Conservation (phyloP, 495 filamentous ascomycete species). For the Xylaria intraflava region DNA sequence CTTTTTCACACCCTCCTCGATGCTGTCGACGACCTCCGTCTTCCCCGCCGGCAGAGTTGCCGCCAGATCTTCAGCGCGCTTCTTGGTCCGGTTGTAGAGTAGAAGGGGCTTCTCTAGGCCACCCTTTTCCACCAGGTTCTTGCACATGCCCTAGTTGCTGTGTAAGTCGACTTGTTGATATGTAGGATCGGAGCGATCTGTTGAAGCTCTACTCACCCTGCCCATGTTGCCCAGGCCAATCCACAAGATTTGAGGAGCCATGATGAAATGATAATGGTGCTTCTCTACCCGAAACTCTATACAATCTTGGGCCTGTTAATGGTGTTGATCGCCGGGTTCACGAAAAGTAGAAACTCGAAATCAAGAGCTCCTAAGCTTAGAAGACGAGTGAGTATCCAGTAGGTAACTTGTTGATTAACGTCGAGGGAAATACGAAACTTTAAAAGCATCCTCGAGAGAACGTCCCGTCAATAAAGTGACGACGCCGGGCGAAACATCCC, state of each 20-base stretch:
- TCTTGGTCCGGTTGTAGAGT: constrained; percentile 70
- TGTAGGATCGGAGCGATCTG: not conserved
- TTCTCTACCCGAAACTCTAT: not conserved
- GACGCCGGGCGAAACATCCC: too few relatives aligned
- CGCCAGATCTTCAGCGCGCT: constrained; percentile 52
- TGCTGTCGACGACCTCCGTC: constrained; percentile 50
- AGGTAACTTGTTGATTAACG: too few relatives aligned
- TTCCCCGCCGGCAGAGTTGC: constrained; percentile 49
- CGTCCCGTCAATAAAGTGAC: too few relatives aligned
- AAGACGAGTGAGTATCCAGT: too few relatives aligned
- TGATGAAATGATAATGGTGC: constrained; percentile 15
- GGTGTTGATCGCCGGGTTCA: not conserved
- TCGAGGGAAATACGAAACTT: too few relatives aligned
- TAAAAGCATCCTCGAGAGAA: too few relatives aligned
- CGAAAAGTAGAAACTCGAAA: too few relatives aligned
- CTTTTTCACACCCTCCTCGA: constrained; percentile 58
- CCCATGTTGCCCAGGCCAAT: constrained; percentile 92
- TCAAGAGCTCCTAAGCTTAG: too few relatives aligned
- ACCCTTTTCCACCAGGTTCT: constrained; percentile 74
- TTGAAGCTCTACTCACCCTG: constrained; percentile 48
- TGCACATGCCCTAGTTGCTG: constrained; percentile 67
- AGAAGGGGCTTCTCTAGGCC: constrained; percentile 61
- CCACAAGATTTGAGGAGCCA: constrained; percentile 66
- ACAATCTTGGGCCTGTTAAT: not conserved
- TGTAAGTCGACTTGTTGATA: constrained; percentile 1